Evolutionary conservation across 2,329 filamentous ascomycete species (phyloP), one percentile per base, ranked within the genome.

Genomic region (Microsporum ferrugineum): DNA sequence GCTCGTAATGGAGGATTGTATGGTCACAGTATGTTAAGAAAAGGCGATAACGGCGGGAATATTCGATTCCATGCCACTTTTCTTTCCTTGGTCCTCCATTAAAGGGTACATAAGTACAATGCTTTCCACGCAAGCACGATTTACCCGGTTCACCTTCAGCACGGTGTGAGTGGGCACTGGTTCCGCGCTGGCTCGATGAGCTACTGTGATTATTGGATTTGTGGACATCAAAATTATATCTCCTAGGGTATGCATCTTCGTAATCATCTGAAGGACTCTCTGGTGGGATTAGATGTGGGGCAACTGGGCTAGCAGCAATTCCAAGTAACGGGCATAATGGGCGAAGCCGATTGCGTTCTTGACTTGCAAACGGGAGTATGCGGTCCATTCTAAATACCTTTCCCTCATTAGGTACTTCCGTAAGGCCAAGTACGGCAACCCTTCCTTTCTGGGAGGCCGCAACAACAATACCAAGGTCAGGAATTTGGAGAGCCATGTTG

Each of bases 1-100:
- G 74, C 72, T 86, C 84, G 71, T 85, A 87, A 62, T 77, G 82
- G 71, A 85, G 69, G 5, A 85, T 73, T 0, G 79, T 79, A 63
- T 83, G 78, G 68, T 86, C 80, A 14, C 70, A 71, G 68, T 80
- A 86, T 62, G 78, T 78, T 67, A 87, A 71, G 63, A 87, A 69
- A 23, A 87, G 64, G 33, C 84, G 70, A 63, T 79, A 79, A 51
- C 73, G 72, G 23, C 78, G 75, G 14, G 73, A 77, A 23, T 71
- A 70, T 49, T 75, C 73, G 57, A 68, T 70, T 12, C 74, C 72
- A 45, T 73, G 72, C 73, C 76, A 77, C 47, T 65, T 45, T 61
- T 69, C 65, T 60, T 38, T 63, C 57, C 58, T 47, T 29, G 38
- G 27, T 29, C 56, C 17, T 7, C 66, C 59, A 58, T n/a, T 14